Conservation (phyloP, 148 eudicot species). For the Rhododendron ovatum region DNA sequence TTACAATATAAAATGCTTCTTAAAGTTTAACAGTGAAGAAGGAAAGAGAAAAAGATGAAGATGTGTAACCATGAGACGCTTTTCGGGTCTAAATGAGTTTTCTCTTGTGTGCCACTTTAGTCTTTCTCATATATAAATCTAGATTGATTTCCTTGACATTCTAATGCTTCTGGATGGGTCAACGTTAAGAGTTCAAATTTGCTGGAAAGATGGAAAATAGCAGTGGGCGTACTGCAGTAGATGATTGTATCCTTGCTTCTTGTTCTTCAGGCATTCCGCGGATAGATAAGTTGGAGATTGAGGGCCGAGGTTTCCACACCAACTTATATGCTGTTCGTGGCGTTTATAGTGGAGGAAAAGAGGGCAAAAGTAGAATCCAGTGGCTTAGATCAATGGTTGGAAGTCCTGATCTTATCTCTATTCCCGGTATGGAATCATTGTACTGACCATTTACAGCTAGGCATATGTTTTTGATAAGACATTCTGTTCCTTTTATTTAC, state of each 20-base stretch:
- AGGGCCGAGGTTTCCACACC: slow-evolving; percentile 98
- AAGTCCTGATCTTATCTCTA: slow-evolving; percentile 95
- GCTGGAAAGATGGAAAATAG: background rate
- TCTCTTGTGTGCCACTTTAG: background rate
- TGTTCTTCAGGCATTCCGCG: slow-evolving; percentile 65
- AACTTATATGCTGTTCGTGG: slow-evolving; percentile 92
- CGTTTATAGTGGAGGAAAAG: slow-evolving; percentile 83
- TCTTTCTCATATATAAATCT: background rate
- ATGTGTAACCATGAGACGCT: background rate
- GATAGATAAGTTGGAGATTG: slow-evolving; percentile 91
- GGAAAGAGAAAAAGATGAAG: background rate
- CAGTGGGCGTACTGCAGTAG: background rate
- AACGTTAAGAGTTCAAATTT: background rate
- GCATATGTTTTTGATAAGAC: slow-evolving; percentile 3
- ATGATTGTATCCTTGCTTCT: background rate
- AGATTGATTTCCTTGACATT: background rate
- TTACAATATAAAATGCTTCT: background rate
- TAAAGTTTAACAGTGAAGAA: background rate
- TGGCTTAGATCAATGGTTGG: slow-evolving; percentile 99
- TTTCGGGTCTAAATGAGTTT: background rate
- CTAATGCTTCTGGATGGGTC: background rate
- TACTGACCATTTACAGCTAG: background rate
- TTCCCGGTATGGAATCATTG: slow-evolving; percentile 61
- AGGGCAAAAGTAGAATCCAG: slow-evolving; percentile 94
- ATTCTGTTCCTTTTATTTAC: slow-evolving; percentile 1